A percentile compares a stretch with the other conserved stretches of the same genome.
These are phyloP conservation scores for Fusarium citri DNA, from an alignment of 2,329 filamentous ascomycete species.

Conservation along the genomic window DNA sequence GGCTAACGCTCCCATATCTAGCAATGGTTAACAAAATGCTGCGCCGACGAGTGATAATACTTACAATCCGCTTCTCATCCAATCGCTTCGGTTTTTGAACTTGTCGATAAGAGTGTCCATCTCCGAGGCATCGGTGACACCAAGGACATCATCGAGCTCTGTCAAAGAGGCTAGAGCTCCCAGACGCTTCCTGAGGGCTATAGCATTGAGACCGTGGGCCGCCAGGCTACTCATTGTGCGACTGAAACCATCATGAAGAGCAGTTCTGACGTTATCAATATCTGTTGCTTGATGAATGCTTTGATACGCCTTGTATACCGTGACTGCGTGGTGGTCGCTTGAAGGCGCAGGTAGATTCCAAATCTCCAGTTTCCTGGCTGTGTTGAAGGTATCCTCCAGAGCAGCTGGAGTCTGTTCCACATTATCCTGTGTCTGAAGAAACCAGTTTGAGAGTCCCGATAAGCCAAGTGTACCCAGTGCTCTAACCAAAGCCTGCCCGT, in stretches of 20 bases:
- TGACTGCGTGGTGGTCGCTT: conserved; percentile 72
- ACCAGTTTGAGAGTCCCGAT: conserved; percentile 84
- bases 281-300: conserved; percentile 76
- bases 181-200: conserved; percentile 65
- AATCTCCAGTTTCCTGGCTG: conserved; percentile 84
- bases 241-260: conserved; percentile 72
- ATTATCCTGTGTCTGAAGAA: conserved; percentile 76
- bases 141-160: conserved; percentile 83
- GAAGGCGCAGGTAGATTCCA: conserved; percentile 88
- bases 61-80: conserved; percentile 87
- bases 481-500: conserved; percentile 77
- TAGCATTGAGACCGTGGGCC: conserved; percentile 61
- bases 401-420: conserved; percentile 67
- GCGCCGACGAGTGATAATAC: conserved; percentile 41
- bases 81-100: conserved; percentile 74
- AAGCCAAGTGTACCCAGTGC: conserved; percentile 85
- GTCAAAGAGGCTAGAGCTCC: conserved; percentile 77
- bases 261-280: conserved; percentile 62
- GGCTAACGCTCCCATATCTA: conserved; percentile 81
- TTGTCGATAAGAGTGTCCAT: conserved; percentile 70
- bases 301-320: conserved; percentile 84
- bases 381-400: conserved; percentile 79
- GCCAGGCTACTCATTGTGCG: conserved; percentile 70
- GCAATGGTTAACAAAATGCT: conserved; percentile 19
- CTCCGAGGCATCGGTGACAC: conserved; percentile 68